phyloP scores from a whole-genome alignment of 495 filamentous ascomycete genomes.

The Penicillium riverlandense region DNA sequence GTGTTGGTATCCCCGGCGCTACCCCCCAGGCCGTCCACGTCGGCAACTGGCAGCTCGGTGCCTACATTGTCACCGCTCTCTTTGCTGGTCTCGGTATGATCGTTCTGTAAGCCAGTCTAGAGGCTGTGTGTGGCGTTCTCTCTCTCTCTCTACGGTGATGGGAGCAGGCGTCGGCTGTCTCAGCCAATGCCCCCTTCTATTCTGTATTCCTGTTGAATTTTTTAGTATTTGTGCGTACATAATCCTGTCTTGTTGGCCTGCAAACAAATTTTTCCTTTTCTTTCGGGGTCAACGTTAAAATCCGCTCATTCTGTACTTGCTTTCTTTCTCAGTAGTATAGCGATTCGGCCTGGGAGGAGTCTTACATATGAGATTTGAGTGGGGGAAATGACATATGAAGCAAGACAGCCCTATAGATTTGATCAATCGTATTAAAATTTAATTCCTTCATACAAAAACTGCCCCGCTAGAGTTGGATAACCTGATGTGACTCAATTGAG shows the following conservation, averaged over 20 bases:
- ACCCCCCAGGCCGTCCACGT: slow-evolving; percentile 50
- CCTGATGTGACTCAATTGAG: too few species aligned
- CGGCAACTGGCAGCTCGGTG: slow-evolving; percentile 58
- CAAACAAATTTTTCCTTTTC: too few species aligned
- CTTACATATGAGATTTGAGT: neutral
- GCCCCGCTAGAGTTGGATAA: too few species aligned
- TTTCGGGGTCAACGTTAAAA: too few species aligned
- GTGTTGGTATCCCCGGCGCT: slow-evolving; percentile 32
- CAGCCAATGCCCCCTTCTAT: neutral
- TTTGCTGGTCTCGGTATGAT: slow-evolving; percentile 69
- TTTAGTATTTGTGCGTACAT: too few species aligned
- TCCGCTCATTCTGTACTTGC: too few species aligned
- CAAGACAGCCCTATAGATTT: neutral
- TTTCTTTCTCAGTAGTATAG: neutral
- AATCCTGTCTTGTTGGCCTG: too few species aligned
- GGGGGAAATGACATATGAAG: neutral
- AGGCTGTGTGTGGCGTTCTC: neutral
- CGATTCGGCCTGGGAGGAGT: neutral
- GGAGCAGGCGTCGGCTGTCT: too few species aligned
- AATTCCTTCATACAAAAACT: too few species aligned
- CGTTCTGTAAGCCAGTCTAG: slow-evolving; percentile 49
- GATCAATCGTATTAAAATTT: too few species aligned
- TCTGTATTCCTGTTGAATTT: neutral
- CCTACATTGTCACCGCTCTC: slow-evolving; percentile 61
- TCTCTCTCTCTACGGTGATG: too few species aligned